These are phyloP conservation scores for Gentiana straminea DNA, from an alignment of 257 asterid species.

Conservation along the genomic window DNA sequence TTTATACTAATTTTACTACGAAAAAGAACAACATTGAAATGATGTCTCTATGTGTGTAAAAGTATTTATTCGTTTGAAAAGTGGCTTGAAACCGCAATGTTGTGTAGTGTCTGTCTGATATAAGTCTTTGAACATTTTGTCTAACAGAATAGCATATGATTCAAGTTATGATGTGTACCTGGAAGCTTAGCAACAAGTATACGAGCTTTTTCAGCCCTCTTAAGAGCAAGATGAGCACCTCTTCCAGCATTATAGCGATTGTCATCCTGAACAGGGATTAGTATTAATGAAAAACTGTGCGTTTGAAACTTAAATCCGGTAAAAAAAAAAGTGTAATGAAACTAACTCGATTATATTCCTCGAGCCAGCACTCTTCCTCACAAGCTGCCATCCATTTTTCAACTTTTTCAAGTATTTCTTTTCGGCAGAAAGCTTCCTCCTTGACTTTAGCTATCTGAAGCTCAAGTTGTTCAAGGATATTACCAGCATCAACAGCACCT, in stretches of 20 bases:
- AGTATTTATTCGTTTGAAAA: too few relatives aligned
- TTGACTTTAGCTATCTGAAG: conserved; percentile 73
- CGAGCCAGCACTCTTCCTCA: conserved; percentile 98
- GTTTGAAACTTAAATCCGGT: conserved; percentile 12
- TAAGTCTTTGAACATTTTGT: too few relatives aligned
- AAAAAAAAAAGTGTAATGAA: conserved; percentile 7
- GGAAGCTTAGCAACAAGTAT: conserved; percentile 82
- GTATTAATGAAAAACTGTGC: not conserved
- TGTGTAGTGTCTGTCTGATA: not conserved
- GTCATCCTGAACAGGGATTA: conserved; percentile 49
- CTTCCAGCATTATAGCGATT: conserved; percentile 95
- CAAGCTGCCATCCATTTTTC: conserved; percentile 97
- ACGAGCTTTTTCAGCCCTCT: conserved; percentile 98
- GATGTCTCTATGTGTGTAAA: too few relatives aligned
- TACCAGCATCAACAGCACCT: conserved; percentile 87
- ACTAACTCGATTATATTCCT: conserved; percentile 88
- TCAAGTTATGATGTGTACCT: conserved; percentile 28
- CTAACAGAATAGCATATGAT: not conserved
- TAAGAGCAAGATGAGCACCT: conserved; percentile 90
- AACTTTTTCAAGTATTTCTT: conserved; percentile 90
- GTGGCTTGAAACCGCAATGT: too few relatives aligned
- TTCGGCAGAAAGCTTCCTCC: conserved; percentile 87
- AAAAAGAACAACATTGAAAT: too few relatives aligned
- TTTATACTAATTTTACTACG: too few relatives aligned
- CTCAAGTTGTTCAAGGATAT: conserved; percentile 83